These are phyloP conservation scores for Cadophora sp. DNA, from an alignment of 2,329 filamentous ascomycete species.

Conservation along the genomic window DNA sequence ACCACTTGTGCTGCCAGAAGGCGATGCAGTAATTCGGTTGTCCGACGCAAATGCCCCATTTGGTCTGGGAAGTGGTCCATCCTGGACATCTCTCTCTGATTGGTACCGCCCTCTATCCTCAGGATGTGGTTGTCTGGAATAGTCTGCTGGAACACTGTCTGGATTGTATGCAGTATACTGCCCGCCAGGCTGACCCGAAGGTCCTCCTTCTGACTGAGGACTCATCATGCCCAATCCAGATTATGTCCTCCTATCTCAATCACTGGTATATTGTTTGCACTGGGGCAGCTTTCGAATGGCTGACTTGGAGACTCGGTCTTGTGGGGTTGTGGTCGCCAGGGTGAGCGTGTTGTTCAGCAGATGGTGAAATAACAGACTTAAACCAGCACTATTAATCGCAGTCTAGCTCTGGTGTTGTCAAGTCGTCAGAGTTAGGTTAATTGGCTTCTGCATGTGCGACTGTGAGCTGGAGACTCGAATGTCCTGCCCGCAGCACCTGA, in stretches of 20 bases:
- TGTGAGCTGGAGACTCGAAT: slow-evolving; percentile 43
- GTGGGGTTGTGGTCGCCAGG: slow-evolving; percentile 31
- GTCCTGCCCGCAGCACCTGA: slow-evolving; percentile 42
- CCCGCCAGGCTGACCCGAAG: slow-evolving; percentile 40
- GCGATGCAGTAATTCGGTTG: slow-evolving; percentile 38
- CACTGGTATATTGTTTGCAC: neutral
- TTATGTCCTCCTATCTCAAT: neutral
- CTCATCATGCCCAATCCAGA: slow-evolving; percentile 40
- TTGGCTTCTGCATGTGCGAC: slow-evolving; percentile 41
- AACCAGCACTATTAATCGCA: slow-evolving; percentile 22
- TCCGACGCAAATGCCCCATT: slow-evolving; percentile 41
- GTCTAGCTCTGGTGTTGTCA: slow-evolving; percentile 36
- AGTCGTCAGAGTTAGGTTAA: slow-evolving; percentile 41
- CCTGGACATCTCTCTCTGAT: slow-evolving; percentile 36
- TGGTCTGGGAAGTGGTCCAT: slow-evolving; percentile 37
- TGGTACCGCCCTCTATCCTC: slow-evolving; percentile 37
- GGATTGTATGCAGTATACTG: slow-evolving; percentile 26
- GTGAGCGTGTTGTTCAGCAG: slow-evolving; percentile 27
- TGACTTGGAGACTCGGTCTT: neutral
- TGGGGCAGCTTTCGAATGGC: neutral
- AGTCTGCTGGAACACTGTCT: slow-evolving; percentile 15
- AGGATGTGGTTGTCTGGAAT: slow-evolving; percentile 16
- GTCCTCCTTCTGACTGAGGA: slow-evolving; percentile 47
- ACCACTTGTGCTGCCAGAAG: slow-evolving; percentile 40
- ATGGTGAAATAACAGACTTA: slow-evolving; percentile 24